Conservation (phyloP, 768 basidiomycete genomes). For the Russula olivacea region DNA sequence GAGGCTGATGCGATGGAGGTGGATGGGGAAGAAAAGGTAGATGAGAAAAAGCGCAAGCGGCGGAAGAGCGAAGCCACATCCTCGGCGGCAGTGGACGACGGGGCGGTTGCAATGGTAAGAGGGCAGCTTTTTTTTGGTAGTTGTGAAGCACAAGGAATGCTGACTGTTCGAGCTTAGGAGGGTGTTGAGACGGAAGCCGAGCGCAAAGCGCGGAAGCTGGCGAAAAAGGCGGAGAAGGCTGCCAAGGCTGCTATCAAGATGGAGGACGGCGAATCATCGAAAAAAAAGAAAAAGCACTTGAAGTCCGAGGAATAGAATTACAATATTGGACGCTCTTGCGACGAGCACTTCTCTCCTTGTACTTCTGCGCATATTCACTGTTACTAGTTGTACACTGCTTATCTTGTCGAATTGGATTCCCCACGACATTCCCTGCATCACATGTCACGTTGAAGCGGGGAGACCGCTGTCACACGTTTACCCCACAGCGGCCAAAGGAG, state of each 20-base stretch:
- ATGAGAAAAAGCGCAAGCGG: slow-evolving; percentile 37
- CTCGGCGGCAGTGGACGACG: slow-evolving; percentile 3
- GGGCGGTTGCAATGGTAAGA: slow-evolving; percentile 24
- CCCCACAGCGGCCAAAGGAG: slow-evolving; percentile 10
- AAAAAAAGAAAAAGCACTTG: slow-evolving; percentile 48
- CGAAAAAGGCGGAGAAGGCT: slow-evolving; percentile 71
- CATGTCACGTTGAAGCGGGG: not conserved
- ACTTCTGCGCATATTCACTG: not conserved
- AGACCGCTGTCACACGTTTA: not conserved
- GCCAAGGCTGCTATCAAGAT: slow-evolving; percentile 38
- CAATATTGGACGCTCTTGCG: not conserved
- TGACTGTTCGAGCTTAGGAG: slow-evolving; percentile 29
- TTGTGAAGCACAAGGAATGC: not conserved
- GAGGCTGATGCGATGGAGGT: slow-evolving; percentile 41
- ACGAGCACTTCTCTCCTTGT: not conserved
- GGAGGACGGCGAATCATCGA: slow-evolving; percentile 44
- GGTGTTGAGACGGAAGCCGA: slow-evolving; percentile 75
- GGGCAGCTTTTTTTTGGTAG: not conserved
- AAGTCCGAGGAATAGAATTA: slow-evolving; percentile 31
- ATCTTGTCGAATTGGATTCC: not conserved
- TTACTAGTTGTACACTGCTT: not conserved
- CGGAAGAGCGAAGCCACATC: slow-evolving; percentile 29
- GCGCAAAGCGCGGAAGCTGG: slow-evolving; percentile 73
- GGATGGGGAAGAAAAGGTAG: slow-evolving; percentile 36
- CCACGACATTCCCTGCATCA: not conserved